Evolutionary conservation across 352 stramenopile species (phyloP).

Genomic region (Globisporangium abappressorium): DNA sequence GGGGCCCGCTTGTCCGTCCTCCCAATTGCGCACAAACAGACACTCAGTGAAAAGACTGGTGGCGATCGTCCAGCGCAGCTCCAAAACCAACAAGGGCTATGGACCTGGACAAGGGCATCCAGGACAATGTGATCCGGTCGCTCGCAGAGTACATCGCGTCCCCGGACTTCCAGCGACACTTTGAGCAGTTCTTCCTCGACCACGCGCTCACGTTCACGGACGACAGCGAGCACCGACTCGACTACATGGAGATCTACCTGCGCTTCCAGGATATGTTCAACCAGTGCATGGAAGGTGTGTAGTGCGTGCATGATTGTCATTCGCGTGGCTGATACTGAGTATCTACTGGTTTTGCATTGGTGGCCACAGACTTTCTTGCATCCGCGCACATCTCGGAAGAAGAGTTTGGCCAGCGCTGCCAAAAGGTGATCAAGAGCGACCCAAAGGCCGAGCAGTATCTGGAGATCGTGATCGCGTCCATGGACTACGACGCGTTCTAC

Average conservation of each 20-base stretch:
- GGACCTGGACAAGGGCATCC: slow-evolving; percentile 33
- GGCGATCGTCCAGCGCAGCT: background rate
- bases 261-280: slow-evolving; percentile 78
- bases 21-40: background rate
- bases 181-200: slow-evolving; percentile 77
- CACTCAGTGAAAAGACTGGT: background rate
- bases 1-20: too few species aligned
- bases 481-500: slow-evolving; percentile 77
- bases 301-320: background rate
- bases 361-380: slow-evolving; percentile 43
- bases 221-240: slow-evolving; percentile 61
- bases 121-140: slow-evolving; percentile 51
- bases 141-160: slow-evolving; percentile 65
- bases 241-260: slow-evolving; percentile 73
- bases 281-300: slow-evolving; percentile 54
- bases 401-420: slow-evolving; percentile 52
- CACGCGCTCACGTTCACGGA: slow-evolving; percentile 62
- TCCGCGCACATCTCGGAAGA: slow-evolving; percentile 49
- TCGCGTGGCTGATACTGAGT: background rate
- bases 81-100: background rate
- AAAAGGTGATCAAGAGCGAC: slow-evolving; percentile 54
- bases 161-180: slow-evolving; percentile 55
- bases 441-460: slow-evolving; percentile 64
- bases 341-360: background rate
- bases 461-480: slow-evolving; percentile 74